Evolutionary conservation across 1,284 basidiomycete species (phyloP).

Genomic region (Thecaphora thlaspeos): DNA sequence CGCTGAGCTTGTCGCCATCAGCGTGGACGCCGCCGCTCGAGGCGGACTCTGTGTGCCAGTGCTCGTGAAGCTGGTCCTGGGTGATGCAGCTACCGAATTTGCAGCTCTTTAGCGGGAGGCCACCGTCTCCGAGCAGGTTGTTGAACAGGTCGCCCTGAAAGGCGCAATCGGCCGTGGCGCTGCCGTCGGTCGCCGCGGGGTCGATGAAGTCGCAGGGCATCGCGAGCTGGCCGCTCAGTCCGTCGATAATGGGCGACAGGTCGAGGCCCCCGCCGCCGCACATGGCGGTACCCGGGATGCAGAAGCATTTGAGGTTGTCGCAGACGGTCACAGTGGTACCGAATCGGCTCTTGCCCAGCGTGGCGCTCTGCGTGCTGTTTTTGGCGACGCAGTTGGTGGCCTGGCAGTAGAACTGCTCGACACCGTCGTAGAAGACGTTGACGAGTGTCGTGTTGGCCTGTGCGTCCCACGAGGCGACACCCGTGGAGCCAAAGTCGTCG

Average conservation of each 20-base stretch:
- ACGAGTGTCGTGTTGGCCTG: slow-evolving; percentile 34
- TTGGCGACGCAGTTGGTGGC: slow-evolving; percentile 25
- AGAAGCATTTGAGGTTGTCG: slow-evolving; percentile 38
- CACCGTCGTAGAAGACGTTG: slow-evolving; percentile 41
- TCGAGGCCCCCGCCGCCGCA: slow-evolving; percentile 31
- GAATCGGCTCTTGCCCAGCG: slow-evolving; percentile 7
- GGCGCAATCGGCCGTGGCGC: slow-evolving; percentile 22
- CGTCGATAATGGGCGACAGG: slow-evolving; percentile 36
- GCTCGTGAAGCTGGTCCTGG: slow-evolving; percentile 25
- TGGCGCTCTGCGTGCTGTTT: slow-evolving; percentile 24
- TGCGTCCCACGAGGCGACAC: slow-evolving; percentile 31
- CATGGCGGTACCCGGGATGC: slow-evolving; percentile 37
- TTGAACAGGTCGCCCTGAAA: slow-evolving; percentile 34
- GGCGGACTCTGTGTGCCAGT: slow-evolving; percentile 16
- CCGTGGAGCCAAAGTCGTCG: slow-evolving; percentile 27
- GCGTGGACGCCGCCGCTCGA: background rate
- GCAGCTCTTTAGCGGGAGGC: slow-evolving; percentile 36
- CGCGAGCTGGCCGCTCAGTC: slow-evolving; percentile 34
- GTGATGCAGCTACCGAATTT: slow-evolving; percentile 37
- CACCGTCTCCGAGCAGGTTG: slow-evolving; percentile 33
- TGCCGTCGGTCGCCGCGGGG: slow-evolving; percentile 13
- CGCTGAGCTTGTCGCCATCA: slow-evolving; percentile 15
- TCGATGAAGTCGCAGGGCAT: slow-evolving; percentile 48
- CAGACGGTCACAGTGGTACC: slow-evolving; percentile 37
- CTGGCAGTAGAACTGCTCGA: slow-evolving; percentile 51